Evolutionary conservation across 2,329 filamentous ascomycete genomes (phyloP).

Genomic region (Talaromyces amestolkiae): DNA sequence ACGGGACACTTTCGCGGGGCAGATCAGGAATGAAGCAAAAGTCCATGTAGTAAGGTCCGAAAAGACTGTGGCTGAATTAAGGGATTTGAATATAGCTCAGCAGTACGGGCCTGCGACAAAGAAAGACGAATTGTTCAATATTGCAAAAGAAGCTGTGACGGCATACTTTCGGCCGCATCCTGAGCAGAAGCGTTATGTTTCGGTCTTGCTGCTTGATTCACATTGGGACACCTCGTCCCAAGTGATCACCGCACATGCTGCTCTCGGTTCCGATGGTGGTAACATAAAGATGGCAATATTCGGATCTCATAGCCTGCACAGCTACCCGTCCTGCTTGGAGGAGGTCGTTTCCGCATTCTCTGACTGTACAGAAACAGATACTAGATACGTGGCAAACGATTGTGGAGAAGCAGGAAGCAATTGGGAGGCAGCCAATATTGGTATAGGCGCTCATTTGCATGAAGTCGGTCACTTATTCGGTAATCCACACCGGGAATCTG

Average conservation of each 20-base stretch:
- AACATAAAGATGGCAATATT: conserved; percentile 82
- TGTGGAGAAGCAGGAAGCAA: conserved; percentile 82
- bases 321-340: conserved; percentile 83
- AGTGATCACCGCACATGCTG: conserved; percentile 75
- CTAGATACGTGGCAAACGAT: conserved; percentile 75
- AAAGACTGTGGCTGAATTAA: conserved; percentile 80
- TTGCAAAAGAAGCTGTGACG: conserved; percentile 74
- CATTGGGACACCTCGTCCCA: conserved; percentile 77
- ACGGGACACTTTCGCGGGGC: conserved; percentile 66
- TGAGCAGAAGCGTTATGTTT: conserved; percentile 84
- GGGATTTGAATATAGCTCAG: conserved; percentile 73
- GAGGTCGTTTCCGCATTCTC: conserved; percentile 86
- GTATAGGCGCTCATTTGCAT: conserved; percentile 88
- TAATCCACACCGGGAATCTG: conserved; percentile 81
- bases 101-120: conserved; percentile 68
- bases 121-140: conserved; percentile 70
- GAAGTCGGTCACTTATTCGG: conserved; percentile 89
- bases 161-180: conserved; percentile 70
- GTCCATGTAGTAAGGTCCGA: conserved; percentile 80
- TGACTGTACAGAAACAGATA: conserved; percentile 87
- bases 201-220: conserved; percentile 79
- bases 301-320: conserved; percentile 87
- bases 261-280: conserved; percentile 71
- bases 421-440: conserved; percentile 94
- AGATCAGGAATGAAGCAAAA: conserved; percentile 86